Evolutionary conservation across 1,284 basidiomycete species (phyloP).

Genomic region (Trametes sp.): DNA sequence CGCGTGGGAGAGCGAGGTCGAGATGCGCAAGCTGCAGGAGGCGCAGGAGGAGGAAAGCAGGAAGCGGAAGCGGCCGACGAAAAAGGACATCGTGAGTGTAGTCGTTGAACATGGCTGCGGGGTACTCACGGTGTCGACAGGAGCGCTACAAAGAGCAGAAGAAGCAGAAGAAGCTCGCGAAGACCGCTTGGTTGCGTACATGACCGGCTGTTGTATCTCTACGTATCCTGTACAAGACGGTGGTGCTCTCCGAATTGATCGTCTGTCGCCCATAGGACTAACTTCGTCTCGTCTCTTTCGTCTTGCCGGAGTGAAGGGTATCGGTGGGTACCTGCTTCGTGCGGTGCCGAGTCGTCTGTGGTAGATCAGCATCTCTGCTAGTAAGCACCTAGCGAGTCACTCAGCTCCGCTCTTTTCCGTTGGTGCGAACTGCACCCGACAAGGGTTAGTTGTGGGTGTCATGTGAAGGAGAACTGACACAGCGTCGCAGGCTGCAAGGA

Average conservation of each 20-base stretch:
- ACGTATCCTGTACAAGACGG: neutral
- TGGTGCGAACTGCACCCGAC: too few species aligned
- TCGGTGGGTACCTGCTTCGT: too few species aligned
- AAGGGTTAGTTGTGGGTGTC: too few species aligned
- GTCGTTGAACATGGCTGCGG: slow-evolving; percentile 21
- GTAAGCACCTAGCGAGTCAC: too few species aligned
- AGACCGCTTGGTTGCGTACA: slow-evolving; percentile 89
- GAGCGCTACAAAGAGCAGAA: slow-evolving; percentile 91
- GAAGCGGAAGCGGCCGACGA: slow-evolving; percentile 77
- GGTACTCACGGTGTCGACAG: slow-evolving; percentile 49
- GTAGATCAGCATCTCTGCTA: too few species aligned
- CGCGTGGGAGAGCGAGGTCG: slow-evolving; percentile 81
- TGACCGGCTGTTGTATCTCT: slow-evolving; percentile 37
- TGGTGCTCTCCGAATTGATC: neutral
- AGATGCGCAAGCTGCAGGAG: slow-evolving; percentile 60
- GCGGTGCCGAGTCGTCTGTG: too few species aligned
- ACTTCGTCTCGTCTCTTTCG: too few species aligned
- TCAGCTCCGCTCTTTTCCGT: too few species aligned
- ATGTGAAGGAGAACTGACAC: too few species aligned
- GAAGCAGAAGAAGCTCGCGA: slow-evolving; percentile 81
- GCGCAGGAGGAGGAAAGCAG: slow-evolving; percentile 62
- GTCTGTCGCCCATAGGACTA: too few species aligned
- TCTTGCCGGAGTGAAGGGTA: too few species aligned
- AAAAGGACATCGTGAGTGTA: slow-evolving; percentile 84
- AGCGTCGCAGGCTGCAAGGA: too few species aligned